These are phyloP conservation scores for Entrophospora sp. DNA, from an alignment of 192 early-diverging fungal species.

Conservation along the genomic window DNA sequence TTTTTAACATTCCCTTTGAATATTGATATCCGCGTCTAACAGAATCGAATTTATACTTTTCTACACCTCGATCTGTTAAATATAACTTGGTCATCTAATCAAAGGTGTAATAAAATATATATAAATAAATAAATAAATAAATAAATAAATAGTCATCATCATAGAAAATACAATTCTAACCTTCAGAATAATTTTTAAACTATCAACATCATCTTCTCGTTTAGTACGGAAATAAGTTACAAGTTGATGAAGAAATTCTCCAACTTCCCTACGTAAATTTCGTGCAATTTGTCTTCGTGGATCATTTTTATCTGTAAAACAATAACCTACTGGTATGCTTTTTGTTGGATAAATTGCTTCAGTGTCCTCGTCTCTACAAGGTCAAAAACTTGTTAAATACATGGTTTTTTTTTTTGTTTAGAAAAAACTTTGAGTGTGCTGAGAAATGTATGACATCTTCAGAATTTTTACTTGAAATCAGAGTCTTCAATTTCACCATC, in stretches of 20 bases:
- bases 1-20: slow-evolving; percentile 36
- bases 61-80: slow-evolving; percentile 46
- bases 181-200: slow-evolving; percentile 58
- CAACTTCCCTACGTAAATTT: slow-evolving; percentile 46
- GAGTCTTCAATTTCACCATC: slow-evolving; percentile 36
- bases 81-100: slow-evolving; percentile 32
- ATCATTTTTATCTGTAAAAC: slow-evolving; percentile 50
- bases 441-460: slow-evolving; percentile 15
- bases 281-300: slow-evolving; percentile 37
- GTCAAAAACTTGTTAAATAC: slow-evolving; percentile 3
- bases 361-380: slow-evolving; percentile 32
- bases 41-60: slow-evolving; percentile 37
- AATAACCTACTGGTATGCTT: slow-evolving; percentile 52
- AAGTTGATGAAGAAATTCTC: slow-evolving; percentile 40
- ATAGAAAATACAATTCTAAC: slow-evolving; percentile 24
- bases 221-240: slow-evolving; percentile 39
- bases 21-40: slow-evolving; percentile 47
- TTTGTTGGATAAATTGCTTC: slow-evolving; percentile 29
- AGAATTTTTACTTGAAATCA: slow-evolving; percentile 28
- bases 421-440: not conserved
- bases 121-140: not conserved
- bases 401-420: too few relatives aligned
- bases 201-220: slow-evolving; percentile 71
- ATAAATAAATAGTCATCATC: not conserved
- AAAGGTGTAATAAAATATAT: not conserved